Base-by-base conservation (phyloP, 345 rosid species). In the Triadica sebifera region DNA sequence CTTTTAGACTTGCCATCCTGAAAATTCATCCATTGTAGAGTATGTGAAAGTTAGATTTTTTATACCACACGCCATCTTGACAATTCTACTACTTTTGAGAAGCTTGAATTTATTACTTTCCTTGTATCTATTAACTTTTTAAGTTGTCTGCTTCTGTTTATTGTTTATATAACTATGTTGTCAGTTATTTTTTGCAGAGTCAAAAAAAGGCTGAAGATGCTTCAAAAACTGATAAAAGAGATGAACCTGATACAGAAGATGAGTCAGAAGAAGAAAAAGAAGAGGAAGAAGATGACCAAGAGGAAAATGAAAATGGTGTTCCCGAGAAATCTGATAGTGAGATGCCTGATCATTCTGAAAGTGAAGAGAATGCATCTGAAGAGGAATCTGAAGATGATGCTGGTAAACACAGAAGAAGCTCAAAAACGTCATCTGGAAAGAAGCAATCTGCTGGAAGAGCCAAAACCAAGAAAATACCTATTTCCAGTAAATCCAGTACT, bases 301-400 rank as follows among this genome's bases (percentile, higher is more conserved):
- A 84, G 56, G 87, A 75, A 71, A 76, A 71, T 20, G 77, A 66
- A 46, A 76, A 93, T 87, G 99, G 93, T 57, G 77, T 79, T 77
- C 73, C 84, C 6, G 94, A 88, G 75, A 84, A 87, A 81, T 88
- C 90, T 75, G 96, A 90, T 82, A 80, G 83, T 25, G 89, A 87
- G 81, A 84, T 81, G 78, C 76, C 78, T 10, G 88, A 83, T 58
- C 73, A 71, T 67, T 85, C 94, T 67, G 88, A 84, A 78, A 91
- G 91, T 24, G 93, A 90, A 76, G 96, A 89, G 79, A 76, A 69
- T 79, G 89, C 82, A 67, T 82, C 93, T 24, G 91, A 85, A 47
- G 92, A 91, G 50, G 94, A 90, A 66, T 93, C 94, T 70, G 95
- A 89, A 71, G 97, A 90, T 75, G 92, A 93, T n/a, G 64, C 60